Conservation (phyloP, 2,329 filamentous ascomycete genomes). For the Diplodia scrobiculata region DNA sequence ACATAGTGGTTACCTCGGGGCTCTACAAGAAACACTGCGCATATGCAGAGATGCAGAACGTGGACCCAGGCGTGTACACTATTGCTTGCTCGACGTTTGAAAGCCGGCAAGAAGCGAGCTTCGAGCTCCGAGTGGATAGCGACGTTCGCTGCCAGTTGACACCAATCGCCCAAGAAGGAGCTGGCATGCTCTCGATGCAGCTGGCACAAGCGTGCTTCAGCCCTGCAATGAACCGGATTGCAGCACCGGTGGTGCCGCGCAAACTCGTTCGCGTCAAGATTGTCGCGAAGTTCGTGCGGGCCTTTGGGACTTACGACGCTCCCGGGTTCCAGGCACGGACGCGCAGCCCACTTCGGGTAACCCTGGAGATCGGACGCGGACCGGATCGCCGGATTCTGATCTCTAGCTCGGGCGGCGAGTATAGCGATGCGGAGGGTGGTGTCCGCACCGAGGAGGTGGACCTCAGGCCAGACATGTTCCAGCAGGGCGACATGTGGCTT, state of each 20-base stretch:
- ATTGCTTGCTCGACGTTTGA: slow-evolving; percentile 91
- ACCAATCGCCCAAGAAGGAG: slow-evolving; percentile 70
- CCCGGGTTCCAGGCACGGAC: slow-evolving; percentile 30
- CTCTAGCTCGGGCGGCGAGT: slow-evolving; percentile 70
- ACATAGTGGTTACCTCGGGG: slow-evolving; percentile 80
- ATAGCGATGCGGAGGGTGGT: slow-evolving; percentile 66
- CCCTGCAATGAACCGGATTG: slow-evolving; percentile 55
- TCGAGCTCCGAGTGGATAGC: slow-evolving; percentile 73
- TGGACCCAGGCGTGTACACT: slow-evolving; percentile 77
- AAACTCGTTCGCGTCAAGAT: slow-evolving; percentile 66
- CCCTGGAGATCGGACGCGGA: slow-evolving; percentile 71
- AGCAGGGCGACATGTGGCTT: slow-evolving; percentile 68
- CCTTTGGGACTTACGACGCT: slow-evolving; percentile 30
- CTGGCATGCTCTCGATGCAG: slow-evolving; percentile 68
- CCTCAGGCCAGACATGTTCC: slow-evolving; percentile 62
- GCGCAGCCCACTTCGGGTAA: slow-evolving; percentile 64
- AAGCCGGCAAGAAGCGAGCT: slow-evolving; percentile 71
- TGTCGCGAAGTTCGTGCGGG: slow-evolving; percentile 52
- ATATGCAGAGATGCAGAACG: slow-evolving; percentile 61
- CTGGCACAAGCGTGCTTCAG: slow-evolving; percentile 58
- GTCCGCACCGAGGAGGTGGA: slow-evolving; percentile 74
- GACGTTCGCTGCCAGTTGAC: slow-evolving; percentile 59
- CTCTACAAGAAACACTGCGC: slow-evolving; percentile 83
- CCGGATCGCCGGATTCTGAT: slow-evolving; percentile 67
- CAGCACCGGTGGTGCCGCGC: slow-evolving; percentile 53